Percentiles rank a stretch among this genome's conserved stretches.
These are phyloP conservation scores for Ambrosia hybrid DNA, from an alignment of 140 eudicot genomes.

Conservation along the genomic window DNA sequence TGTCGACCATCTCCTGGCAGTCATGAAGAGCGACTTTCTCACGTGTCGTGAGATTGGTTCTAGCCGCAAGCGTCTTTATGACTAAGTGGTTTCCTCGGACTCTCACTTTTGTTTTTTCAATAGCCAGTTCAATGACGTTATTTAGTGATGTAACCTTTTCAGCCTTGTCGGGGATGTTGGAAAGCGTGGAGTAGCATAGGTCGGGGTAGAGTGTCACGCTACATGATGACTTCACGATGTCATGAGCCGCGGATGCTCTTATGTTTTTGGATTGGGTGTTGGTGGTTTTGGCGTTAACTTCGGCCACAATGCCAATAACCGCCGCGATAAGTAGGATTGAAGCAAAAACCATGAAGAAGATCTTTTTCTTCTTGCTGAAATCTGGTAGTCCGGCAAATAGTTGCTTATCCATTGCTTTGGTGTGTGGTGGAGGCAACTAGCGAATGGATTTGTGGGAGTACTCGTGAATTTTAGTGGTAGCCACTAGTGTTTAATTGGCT, in stretches of 20 bases:
- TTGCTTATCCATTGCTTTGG: no score
- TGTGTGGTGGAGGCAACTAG: no score
- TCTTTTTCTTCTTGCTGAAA: no score
- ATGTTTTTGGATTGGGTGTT: constrained; percentile 10
- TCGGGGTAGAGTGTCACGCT: constrained; percentile 63
- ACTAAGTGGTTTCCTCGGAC: constrained; percentile 46
- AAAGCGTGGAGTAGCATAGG: constrained; percentile 56
- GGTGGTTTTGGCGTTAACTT: no score
- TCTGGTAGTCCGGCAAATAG: no score
- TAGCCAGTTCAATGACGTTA: constrained; percentile 50
- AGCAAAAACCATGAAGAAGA: constrained; percentile 25
- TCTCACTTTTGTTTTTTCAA: constrained; percentile 42
- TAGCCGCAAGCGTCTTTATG: constrained; percentile 34
- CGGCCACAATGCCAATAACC: constrained; percentile 32
- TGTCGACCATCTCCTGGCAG: constrained; percentile 60
- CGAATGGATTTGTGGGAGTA: no score
- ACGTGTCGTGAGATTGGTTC: constrained; percentile 43
- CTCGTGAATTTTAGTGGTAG: no score
- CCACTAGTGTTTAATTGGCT: no score
- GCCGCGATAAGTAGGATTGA: constrained; percentile 36
- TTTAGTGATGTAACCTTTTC: constrained; percentile 41
- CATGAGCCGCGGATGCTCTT: constrained; percentile 35
- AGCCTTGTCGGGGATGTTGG: constrained; percentile 26
- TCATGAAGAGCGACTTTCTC: constrained; percentile 60
- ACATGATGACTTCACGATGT: constrained; percentile 52